Conservation (phyloP, 2,329 filamentous ascomycete genomes). For the Cladosporium sp. region DNA sequence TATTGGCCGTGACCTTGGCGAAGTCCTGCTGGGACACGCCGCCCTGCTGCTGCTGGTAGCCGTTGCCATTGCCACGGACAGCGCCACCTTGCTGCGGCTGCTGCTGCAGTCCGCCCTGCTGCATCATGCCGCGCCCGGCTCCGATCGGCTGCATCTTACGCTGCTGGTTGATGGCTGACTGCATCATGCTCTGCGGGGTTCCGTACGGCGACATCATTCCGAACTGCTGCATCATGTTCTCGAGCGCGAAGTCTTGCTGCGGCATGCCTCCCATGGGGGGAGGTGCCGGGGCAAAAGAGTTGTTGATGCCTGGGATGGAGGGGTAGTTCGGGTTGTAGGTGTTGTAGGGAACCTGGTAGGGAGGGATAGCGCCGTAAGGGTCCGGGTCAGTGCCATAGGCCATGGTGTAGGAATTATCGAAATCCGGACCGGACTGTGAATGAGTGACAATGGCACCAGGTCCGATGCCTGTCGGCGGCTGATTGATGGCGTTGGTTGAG, state of each 20-base stretch:
- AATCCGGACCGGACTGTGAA: conserved; percentile 16
- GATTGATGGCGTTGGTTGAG: conserved; percentile 37
- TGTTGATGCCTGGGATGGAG: conserved; percentile 33
- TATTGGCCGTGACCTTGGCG: neutral
- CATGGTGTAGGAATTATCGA: conserved; percentile 35
- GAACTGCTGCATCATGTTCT: conserved; percentile 5
- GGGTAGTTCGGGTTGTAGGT: conserved; percentile 37
- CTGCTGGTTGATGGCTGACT: neutral
- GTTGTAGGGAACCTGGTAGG: conserved; percentile 35
- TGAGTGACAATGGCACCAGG: conserved; percentile 35
- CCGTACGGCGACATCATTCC: conserved; percentile 9
- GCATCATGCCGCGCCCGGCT: neutral
- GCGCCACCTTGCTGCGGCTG: neutral
- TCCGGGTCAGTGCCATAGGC: conserved; percentile 35
- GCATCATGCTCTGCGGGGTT: neutral
- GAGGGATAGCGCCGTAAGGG: conserved; percentile 37
- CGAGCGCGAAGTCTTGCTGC: neutral
- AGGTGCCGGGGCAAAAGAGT: conserved; percentile 30
- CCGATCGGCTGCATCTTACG: conserved; percentile 15
- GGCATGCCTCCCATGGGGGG: neutral
- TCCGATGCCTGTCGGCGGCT: conserved; percentile 39
- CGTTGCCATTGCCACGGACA: neutral
- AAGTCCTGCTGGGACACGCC: conserved; percentile 12
- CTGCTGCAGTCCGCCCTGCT: neutral
- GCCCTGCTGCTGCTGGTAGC: conserved; percentile 1